Percentiles rank a stretch among this genome's conserved stretches.
Evolutionary conservation across 1,139 yeast species (phyloP).

Genomic region (Insectozyma bohioensis): DNA sequence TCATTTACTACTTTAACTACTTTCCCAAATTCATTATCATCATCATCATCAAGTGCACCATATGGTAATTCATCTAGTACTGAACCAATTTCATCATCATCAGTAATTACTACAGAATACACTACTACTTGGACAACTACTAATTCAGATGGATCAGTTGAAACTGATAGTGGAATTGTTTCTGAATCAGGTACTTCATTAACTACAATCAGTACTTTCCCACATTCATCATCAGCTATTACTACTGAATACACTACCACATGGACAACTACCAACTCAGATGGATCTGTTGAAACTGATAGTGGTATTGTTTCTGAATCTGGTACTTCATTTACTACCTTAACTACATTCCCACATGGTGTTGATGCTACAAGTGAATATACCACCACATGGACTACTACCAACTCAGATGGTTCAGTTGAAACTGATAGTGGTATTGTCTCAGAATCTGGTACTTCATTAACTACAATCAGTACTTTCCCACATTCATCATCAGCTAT

Average conservation of each 20-base stretch:
- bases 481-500: slow-evolving; percentile 2
- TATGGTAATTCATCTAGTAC: background rate
- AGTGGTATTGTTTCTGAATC: slow-evolving; percentile 7
- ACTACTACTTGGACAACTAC: slow-evolving; percentile 12
- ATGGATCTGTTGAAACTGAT: slow-evolving; percentile 15
- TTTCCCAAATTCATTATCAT: slow-evolving; percentile 6
- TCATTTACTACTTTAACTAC: slow-evolving; percentile 4
- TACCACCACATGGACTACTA: slow-evolving; percentile 12
- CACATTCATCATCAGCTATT: background rate
- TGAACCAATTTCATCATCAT: background rate
- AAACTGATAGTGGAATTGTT: slow-evolving; percentile 8
- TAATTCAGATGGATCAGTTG: slow-evolving; percentile 13
- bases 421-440: slow-evolving; percentile 16
- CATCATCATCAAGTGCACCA: slow-evolving; percentile 1
- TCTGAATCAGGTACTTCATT: slow-evolving; percentile 5
- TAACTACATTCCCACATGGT: slow-evolving; percentile 6
- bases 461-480: slow-evolving; percentile 5
- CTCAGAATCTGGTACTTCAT: slow-evolving; percentile 3
- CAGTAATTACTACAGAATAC: slow-evolving; percentile 13
- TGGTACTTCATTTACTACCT: slow-evolving; percentile 4
- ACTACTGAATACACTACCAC: slow-evolving; percentile 18
- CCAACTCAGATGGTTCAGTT: slow-evolving; percentile 16
- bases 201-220: slow-evolving; percentile 6
- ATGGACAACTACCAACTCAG: slow-evolving; percentile 17
- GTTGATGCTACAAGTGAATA: slow-evolving; percentile 6